Base-by-base conservation (phyloP, 73 alveolate genomes). In the Halteria grandinella region DNA sequence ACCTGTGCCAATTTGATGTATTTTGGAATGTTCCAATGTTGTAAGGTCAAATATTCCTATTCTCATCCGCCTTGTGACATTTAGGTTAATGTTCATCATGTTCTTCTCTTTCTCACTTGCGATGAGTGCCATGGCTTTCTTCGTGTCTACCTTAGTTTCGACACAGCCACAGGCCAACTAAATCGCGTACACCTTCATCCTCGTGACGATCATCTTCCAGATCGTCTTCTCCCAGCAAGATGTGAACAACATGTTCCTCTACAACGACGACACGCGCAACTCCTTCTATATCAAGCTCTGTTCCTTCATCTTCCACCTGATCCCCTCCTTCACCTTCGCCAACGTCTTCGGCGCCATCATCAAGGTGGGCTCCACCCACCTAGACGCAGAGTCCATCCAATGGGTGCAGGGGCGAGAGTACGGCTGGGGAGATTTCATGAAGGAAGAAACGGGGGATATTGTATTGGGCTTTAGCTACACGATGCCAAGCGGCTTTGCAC, bases 21-120 rank as follows among this genome's bases (percentile, higher is more conserved):
- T n/a, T n/a, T n/a, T n/a, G n/a, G n/a, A n/a, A n/a, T 25, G 55
- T 91, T 29, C 96, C 96, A 2, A 52, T 76, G 32, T 27, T 55
- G 83, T 60, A 76, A n/a, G 32, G 21, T 15, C n/a, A n/a, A n/a
- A n/a, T n/a, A n/a, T n/a, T n/a, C n/a, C n/a, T n/a, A n/a, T n/a
- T n/a, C 29, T 10, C 20, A 27, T 32, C 55, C 6, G 25, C 6
- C 17, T 10, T n/a, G 23, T 24, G 28, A n/a, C n/a, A n/a, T 71
- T 15, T 71, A 53, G 85, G 20, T 17, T 80, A 12, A 8, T 80
- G 23, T 80, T 64, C 44, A 20, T 28, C 20, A 31, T 80, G 25
- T 80, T 53, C 80, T 71, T 80, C 29, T 47, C 72, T 2, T 80
- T 44, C 36, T 29, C 59, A 4, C 17, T 80, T 32, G 48, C 81